phyloP scores from a whole-genome alignment of 805 yeast genomes.

The Starmerella asiatica region DNA sequence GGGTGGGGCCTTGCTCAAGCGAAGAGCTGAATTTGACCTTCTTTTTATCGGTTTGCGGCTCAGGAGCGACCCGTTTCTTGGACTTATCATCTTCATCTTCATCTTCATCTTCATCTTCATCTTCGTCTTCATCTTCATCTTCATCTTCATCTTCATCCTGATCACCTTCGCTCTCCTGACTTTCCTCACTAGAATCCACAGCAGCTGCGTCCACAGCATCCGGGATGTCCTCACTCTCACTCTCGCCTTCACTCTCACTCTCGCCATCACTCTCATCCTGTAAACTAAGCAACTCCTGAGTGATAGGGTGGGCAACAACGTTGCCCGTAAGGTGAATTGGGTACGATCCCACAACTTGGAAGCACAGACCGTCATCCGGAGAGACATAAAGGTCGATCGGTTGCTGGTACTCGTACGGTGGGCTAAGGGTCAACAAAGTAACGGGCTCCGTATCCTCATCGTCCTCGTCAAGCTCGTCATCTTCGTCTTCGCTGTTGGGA shows the following conservation, averaged over 20 bases:
- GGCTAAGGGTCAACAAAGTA: slow-evolving; percentile 77
- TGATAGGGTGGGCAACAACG: slow-evolving; percentile 91
- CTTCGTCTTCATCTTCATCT: slow-evolving; percentile 21
- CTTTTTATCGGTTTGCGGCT: slow-evolving; percentile 38
- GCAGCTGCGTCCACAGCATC: slow-evolving; percentile 17
- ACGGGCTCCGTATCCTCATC: slow-evolving; percentile 44
- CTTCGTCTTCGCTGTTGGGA: slow-evolving; percentile 21
- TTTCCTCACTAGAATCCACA: no score
- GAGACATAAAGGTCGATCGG: slow-evolving; percentile 75
- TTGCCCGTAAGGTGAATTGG: slow-evolving; percentile 87
- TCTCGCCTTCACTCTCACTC: slow-evolving; percentile 23
- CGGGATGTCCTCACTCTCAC: slow-evolving; percentile 18
- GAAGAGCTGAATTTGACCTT: slow-evolving; percentile 81
- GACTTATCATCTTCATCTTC: slow-evolving; percentile 28
- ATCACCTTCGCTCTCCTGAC: slow-evolving; percentile 46
- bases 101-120: slow-evolving; percentile 35
- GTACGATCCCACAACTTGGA: slow-evolving; percentile 92
- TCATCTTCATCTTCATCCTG: slow-evolving; percentile 27
- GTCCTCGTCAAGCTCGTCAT: slow-evolving; percentile 30
- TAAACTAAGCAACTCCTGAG: slow-evolving; percentile 43
- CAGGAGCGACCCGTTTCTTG: slow-evolving; percentile 29
- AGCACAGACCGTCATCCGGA: slow-evolving; percentile 87
- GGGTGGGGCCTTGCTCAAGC: slow-evolving; percentile 87
- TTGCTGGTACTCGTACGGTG: slow-evolving; percentile 64
- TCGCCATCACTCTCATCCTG: slow-evolving; percentile 32